Evolutionary conservation across 164 flowering plant genomes (phyloP).

Genomic region (Macadamia tetraphylla): DNA sequence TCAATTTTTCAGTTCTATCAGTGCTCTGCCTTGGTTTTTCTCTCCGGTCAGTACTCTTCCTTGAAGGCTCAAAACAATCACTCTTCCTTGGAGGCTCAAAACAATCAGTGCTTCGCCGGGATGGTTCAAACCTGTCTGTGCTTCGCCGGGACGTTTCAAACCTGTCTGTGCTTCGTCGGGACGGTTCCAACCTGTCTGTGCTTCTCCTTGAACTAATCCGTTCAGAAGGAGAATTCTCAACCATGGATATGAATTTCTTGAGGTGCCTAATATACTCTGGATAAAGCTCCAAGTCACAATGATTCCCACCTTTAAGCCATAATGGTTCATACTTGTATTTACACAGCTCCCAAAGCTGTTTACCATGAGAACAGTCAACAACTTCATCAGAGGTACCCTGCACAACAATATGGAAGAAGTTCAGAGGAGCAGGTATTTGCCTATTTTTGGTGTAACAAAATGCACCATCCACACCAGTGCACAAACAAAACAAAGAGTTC

Average conservation of each 20-base stretch:
- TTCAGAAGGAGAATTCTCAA: constrained; percentile 72
- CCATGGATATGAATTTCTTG: constrained; percentile 66
- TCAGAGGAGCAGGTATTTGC: neutral
- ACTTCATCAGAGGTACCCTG: constrained; percentile 95
- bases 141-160: constrained; percentile 56
- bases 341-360: constrained; percentile 89
- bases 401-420: constrained; percentile 4
- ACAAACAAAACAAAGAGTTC: neutral
- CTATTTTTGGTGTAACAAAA: neutral
- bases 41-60: constrained; percentile 77
- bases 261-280: constrained; percentile 86
- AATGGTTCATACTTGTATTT: constrained; percentile 87
- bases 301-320: constrained; percentile 90
- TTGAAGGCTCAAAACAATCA: constrained; percentile 55
- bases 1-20: constrained; percentile 48
- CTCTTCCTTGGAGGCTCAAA: constrained; percentile 61
- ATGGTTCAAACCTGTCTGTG: constrained; percentile 56
- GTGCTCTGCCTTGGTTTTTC: constrained; percentile 75
- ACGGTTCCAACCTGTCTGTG: constrained; percentile 50
- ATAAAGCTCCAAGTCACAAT: constrained; percentile 76
- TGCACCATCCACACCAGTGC: neutral
- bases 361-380: constrained; percentile 92
- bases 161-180: constrained; percentile 58
- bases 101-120: constrained; percentile 50
- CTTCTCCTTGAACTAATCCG: constrained; percentile 50